phyloP scores from a whole-genome alignment of 2,329 filamentous ascomycete genomes.

The Aspergillus amoenus region DNA sequence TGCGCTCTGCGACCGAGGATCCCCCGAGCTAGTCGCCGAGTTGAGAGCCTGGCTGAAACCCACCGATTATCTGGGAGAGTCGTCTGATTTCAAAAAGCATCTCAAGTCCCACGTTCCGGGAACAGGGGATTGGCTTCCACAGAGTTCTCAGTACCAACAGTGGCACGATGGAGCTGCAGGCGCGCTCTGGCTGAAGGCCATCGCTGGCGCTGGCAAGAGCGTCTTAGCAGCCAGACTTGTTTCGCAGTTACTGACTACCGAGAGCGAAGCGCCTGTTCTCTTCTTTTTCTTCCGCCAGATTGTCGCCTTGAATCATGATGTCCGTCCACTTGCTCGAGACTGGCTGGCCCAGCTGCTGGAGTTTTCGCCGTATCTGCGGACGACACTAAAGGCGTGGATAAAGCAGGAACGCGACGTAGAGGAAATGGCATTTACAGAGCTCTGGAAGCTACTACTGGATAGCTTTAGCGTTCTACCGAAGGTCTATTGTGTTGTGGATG shows the following conservation, averaged over 20 bases:
- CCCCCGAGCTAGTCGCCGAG: too few relatives aligned
- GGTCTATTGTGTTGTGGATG: slow-evolving; percentile 45
- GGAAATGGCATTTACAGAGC: not conserved
- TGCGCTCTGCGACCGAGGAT: too few relatives aligned
- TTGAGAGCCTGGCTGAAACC: slow-evolving; percentile 6
- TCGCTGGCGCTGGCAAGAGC: slow-evolving; percentile 27
- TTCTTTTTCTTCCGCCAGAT: slow-evolving; percentile 28
- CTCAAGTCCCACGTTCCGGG: slow-evolving; percentile 7
- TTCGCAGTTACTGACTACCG: slow-evolving; percentile 4
- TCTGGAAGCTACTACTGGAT: not conserved
- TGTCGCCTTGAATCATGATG: slow-evolving; percentile 21
- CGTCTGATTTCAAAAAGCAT: slow-evolving; percentile 10
- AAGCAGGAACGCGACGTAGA: not conserved
- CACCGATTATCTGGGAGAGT: slow-evolving; percentile 4
- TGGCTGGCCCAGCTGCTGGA: slow-evolving; percentile 19
- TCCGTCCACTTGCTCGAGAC: slow-evolving; percentile 18
- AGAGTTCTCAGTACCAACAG: slow-evolving; percentile 11
- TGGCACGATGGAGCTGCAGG: slow-evolving; percentile 18
- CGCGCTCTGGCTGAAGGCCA: slow-evolving; percentile 24
- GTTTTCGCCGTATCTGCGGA: not conserved
- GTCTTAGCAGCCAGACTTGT: slow-evolving; percentile 23
- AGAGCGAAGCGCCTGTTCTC: slow-evolving; percentile 9
- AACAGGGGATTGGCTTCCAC: slow-evolving; percentile 12
- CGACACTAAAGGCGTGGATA: not conserved
- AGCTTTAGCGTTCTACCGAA: not conserved